Evolutionary conservation across 805 yeast genomes (phyloP).

Genomic region (Metschnikowia dekortorum): DNA sequence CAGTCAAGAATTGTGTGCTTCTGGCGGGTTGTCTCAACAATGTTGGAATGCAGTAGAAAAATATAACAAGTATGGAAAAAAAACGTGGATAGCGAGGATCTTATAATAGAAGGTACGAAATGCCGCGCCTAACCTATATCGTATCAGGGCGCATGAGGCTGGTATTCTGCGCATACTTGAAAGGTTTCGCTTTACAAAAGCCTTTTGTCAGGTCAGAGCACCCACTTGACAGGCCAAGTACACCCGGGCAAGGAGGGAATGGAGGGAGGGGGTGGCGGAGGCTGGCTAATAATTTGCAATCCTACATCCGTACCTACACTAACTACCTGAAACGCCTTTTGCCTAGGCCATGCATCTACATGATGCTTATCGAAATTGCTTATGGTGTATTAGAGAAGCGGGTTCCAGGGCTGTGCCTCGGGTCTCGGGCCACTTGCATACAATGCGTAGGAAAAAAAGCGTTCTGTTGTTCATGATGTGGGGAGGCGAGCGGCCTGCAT

Average conservation of each 20-base stretch:
- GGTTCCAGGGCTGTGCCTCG: neutral
- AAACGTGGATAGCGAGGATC: conserved; percentile 4
- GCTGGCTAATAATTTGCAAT: neutral
- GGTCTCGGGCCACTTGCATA: neutral
- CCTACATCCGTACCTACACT: neutral
- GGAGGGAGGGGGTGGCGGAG: neutral
- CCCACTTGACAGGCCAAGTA: neutral
- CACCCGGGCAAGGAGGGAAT: neutral
- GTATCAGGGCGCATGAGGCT: neutral
- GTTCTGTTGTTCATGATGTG: neutral
- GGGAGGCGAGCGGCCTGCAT: neutral
- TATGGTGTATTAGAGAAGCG: neutral
- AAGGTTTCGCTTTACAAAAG: neutral
- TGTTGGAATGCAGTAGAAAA: conserved; percentile 1
- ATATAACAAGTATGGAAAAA: neutral
- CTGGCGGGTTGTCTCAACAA: neutral
- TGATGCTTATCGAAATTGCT: neutral
- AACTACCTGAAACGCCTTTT: neutral
- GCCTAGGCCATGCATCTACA: neutral
- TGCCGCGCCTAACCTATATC: conserved; percentile 4
- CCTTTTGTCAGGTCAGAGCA: conserved; percentile 1
- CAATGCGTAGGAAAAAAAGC: neutral
- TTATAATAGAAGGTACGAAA: conserved; percentile 1
- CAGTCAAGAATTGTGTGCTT: neutral
- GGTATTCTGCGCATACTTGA: conserved; percentile 3